Evolutionary conservation across 1,284 basidiomycete genomes (phyloP), one percentile per base, ranked within the genome.

Genomic region (Peniophora sp.): DNA sequence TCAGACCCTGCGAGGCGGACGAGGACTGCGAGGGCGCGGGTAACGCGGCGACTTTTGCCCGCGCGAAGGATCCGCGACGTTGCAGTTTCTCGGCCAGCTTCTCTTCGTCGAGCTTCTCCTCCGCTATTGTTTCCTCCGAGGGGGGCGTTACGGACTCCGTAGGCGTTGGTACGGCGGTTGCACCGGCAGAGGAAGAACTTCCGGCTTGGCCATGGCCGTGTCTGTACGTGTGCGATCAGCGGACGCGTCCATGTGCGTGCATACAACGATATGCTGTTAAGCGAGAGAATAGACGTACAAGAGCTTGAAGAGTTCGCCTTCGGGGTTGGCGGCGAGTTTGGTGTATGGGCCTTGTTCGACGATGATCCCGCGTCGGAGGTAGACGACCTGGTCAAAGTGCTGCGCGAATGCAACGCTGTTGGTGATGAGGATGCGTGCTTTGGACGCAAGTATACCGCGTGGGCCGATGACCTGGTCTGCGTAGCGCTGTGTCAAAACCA

Each of bases 381-480:
- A 92, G 51, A 82, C 68, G 24, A 97, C 74, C 54, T 88, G 76
- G 63, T 97, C 88, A 47, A 91, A 88, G 52, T 92, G 75, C 47
- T 81, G 79, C 47, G 95, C 74, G 63, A 89, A 95, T 15, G 92
- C 80, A 39, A 97, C 85, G 45, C 87, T 87, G 67, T 97, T 95
- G 18, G 93, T 96, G 52, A 95, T 91, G 2, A 97, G 70, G 48
- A 97, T 77, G 23, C 95, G 77, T 3, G 92, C 92, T 67, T 96
- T 96, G 39, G 79, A 79, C 15, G 86, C 79, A 24, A 98, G 81
- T 2, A 98, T 62, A 51, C 95, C 95, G 49, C 82, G 71, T 1
- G 94, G 93, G 2, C 95, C 95, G 53, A 97, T 88, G 32, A 97
- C 92, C 46, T 90, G 75, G 59, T 96, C 92, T 84, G 67, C 1